Conservation (phyloP, 805 yeast species). For the Starmera caribaea region DNA sequence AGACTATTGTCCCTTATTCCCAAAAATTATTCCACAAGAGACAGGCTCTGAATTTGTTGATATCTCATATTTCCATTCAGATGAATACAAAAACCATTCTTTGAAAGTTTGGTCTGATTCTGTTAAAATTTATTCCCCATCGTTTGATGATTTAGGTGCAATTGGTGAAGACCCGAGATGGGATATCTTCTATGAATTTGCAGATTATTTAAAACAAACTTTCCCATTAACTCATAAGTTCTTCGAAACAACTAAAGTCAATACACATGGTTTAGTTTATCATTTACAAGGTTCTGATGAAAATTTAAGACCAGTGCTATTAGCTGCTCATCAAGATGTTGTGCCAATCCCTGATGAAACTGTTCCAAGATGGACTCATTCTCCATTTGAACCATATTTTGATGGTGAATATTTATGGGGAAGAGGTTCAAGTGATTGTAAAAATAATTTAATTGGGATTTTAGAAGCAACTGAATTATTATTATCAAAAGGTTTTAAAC, state of each 20-base stretch:
- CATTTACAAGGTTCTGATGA: constrained; percentile 42
- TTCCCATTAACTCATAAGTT: constrained; percentile 39
- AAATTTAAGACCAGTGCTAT: constrained; percentile 43
- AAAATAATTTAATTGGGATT: constrained; percentile 47
- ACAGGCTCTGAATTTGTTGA: not conserved
- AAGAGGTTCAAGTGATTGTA: constrained; percentile 58
- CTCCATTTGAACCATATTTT: constrained; percentile 48
- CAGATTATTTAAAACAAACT: constrained; percentile 34
- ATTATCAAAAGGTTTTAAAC: constrained; percentile 30
- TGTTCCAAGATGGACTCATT: constrained; percentile 42
- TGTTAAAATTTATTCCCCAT: not conserved
- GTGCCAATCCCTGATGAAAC: constrained; percentile 59
- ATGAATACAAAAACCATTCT: not conserved
- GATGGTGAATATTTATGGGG: constrained; percentile 54
- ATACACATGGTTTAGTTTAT: constrained; percentile 47
- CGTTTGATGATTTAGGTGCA: constrained; percentile 11
- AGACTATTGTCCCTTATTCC: not conserved
- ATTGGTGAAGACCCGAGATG: constrained; percentile 40
- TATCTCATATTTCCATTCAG: not conserved
- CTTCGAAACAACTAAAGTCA: constrained; percentile 37
- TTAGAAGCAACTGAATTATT: constrained; percentile 44
- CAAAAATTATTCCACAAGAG: not conserved
- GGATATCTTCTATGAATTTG: constrained; percentile 33
- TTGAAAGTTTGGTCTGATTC: constrained; percentile 1
- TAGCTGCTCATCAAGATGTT: constrained; percentile 66